Base-by-base conservation (phyloP, 495 filamentous ascomycete species). In the Viridothelium virens region DNA sequence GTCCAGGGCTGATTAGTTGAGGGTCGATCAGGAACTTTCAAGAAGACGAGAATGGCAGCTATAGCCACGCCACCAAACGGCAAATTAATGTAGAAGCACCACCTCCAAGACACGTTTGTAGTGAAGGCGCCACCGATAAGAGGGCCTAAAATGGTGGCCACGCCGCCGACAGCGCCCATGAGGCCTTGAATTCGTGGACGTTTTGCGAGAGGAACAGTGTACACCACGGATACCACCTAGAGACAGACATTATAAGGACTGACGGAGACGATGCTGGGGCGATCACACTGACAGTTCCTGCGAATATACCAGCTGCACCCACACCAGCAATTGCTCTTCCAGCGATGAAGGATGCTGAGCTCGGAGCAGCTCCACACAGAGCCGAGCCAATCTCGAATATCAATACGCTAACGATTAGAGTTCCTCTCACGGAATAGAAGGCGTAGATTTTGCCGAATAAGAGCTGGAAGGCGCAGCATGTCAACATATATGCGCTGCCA, bases 321-420 rank as follows among this genome's bases (percentile, higher is more conserved):
- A 69, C 38, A 2, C 69, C 68, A 9, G 34, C 16, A 37, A 71
- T 61, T 1, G 69, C 69, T 16, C 69, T 16, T 7, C 64, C 67
- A 18, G 66, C 31, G 64, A 69, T 96, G 44, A 97, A 80, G 3
- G 85, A 84, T 0, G 84, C 78, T 1, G 89, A 92, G 64, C 77
- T 90, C 0, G 89, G 88, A 1, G 92, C 87, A 2, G 85, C 31
- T 59, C 53, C 53, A 14, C 53, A 59, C 25, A 59, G 7, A 7
- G 41, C 1, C 38, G 3, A 39, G n/a, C 62, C 33, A 5, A 31
- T 48, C n/a, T 63, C 62, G 36, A 63, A 63, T 7, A 63, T 41
- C 34, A 31, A 25, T 14, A 63, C 41, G 14, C 34, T 18, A n/a
- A 41, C 34, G 11, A 63, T 33, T 11, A 63, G 41, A n/a, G 5